Percentiles rank a stretch among this genome's conserved stretches.
These are phyloP conservation scores for Suhomyces choctaworum DNA, from an alignment of 1,139 yeast genomes.

Conservation along the genomic window DNA sequence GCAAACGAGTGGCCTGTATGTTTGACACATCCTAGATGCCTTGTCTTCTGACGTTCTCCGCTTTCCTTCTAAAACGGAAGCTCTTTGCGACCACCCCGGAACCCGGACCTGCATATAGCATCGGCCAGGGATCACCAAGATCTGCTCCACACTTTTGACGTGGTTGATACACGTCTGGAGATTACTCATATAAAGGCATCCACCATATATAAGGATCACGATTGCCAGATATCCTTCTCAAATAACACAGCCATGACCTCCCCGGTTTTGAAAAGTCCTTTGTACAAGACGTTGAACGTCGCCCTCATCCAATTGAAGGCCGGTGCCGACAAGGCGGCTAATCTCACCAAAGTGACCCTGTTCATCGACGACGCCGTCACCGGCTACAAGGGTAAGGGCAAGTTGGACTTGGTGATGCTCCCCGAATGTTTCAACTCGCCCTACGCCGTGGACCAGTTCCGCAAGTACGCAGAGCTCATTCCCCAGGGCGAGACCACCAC, in stretches of 20 bases:
- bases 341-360: conserved; percentile 52
- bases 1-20: no score
- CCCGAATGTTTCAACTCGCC: conserved; percentile 98
- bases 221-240: no score
- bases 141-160: no score
- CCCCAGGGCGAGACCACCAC: conserved; percentile 71
- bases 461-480: conserved; percentile 75
- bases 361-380: conserved; percentile 52
- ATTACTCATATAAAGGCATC: no score
- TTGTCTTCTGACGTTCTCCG: no score
- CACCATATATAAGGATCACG: no score
- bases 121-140: no score
- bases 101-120: no score
- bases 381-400: conserved; percentile 43
- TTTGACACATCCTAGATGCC: no score
- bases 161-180: no score
- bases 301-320: conserved; percentile 81
- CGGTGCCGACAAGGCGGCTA: conserved; percentile 63
- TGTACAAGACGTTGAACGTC: conserved; percentile 46
- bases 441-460: conserved; percentile 82
- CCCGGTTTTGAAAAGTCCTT: conserved; percentile 32
- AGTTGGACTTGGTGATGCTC: conserved; percentile 62
- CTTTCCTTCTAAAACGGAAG: no score
- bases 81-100: no score
- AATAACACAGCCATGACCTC: conserved; percentile 17